These are phyloP conservation scores for Ehretia macrophylla DNA, from an alignment of 257 asterid genomes.

Conservation along the genomic window DNA sequence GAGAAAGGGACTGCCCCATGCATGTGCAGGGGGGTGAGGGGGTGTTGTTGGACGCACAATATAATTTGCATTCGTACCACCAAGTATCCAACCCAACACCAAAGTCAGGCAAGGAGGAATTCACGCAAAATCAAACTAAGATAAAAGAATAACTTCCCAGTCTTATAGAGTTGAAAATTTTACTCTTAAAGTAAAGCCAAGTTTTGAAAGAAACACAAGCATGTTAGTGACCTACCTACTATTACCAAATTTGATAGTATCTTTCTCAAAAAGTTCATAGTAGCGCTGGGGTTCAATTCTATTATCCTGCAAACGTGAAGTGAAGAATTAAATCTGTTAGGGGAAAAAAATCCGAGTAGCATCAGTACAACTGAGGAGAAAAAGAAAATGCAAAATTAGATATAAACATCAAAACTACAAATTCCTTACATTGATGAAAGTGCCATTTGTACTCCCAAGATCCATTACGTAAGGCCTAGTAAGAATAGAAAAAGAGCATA, in stretches of 20 bases:
- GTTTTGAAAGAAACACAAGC: no score
- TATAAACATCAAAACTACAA: neutral
- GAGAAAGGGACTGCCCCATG: no score
- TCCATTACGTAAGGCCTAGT: conserved; percentile 93
- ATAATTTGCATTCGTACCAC: no score
- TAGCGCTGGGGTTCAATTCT: conserved; percentile 78
- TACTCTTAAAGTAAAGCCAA: no score
- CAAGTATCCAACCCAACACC: no score
- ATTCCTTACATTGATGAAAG: conserved; percentile 76
- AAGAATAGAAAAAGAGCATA: conserved; percentile 10
- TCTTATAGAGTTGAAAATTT: no score
- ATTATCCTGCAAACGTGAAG: conserved; percentile 52
- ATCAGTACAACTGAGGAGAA: conserved; percentile 7
- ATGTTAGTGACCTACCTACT: conserved; percentile 53
- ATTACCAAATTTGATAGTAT: conserved; percentile 89
- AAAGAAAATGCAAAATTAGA: conserved; percentile 1
- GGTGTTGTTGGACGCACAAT: no score
- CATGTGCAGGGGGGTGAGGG: no score
- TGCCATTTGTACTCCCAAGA: conserved; percentile 97
- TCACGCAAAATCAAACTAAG: no score
- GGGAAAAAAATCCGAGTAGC: neutral
- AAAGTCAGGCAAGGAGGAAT: no score
- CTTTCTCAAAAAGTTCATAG: conserved; percentile 82
- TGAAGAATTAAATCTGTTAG: conserved; percentile 2
- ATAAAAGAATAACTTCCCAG: no score